Evolutionary conservation across 805 yeast species (phyloP).

Genomic region (Helenozyma rhizophorensis): DNA sequence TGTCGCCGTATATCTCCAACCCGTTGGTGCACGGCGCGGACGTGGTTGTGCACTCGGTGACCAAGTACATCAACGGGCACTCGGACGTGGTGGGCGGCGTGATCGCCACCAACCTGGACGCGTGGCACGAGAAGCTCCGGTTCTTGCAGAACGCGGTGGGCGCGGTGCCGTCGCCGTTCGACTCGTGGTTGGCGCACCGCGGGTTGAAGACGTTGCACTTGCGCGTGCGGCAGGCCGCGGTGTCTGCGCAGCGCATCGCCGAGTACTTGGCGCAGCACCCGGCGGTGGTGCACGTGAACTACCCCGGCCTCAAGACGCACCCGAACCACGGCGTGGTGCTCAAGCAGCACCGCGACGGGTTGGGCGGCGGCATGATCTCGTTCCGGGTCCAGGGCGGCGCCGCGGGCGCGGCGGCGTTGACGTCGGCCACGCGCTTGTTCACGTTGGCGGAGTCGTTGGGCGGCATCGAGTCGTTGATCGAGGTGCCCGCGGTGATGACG

Average conservation of each 20-base stretch:
- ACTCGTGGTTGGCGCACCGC: conserved; percentile 89
- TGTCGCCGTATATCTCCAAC: conserved; percentile 82
- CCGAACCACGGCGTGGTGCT: conserved; percentile 57
- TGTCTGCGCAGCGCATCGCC: conserved; percentile 65
- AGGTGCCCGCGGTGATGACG: conserved; percentile 89
- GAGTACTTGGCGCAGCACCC: conserved; percentile 51
- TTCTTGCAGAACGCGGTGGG: conserved; percentile 87
- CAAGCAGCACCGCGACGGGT: conserved; percentile 75
- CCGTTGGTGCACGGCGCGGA: conserved; percentile 84
- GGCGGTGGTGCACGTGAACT: conserved; percentile 63
- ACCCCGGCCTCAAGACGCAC: conserved; percentile 76
- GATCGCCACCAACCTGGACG: conserved; percentile 62
- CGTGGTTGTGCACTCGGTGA: conserved; percentile 82
- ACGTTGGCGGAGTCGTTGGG: conserved; percentile 89
- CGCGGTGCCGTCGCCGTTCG: conserved; percentile 86
- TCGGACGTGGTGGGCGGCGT: conserved; percentile 89
- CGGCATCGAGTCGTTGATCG: conserved; percentile 80
- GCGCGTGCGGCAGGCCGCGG: conserved; percentile 67
- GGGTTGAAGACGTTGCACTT: conserved; percentile 84
- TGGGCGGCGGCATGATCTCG: conserved; percentile 91
- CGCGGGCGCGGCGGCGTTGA: conserved; percentile 66
- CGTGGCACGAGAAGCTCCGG: conserved; percentile 57
- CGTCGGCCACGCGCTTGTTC: conserved; percentile 70
- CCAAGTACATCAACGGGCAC: conserved; percentile 90
- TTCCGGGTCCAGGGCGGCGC: conserved; percentile 85